Evolutionary conservation across 2,329 filamentous ascomycete genomes (phyloP).

Genomic region (Geosmithia morbida): DNA sequence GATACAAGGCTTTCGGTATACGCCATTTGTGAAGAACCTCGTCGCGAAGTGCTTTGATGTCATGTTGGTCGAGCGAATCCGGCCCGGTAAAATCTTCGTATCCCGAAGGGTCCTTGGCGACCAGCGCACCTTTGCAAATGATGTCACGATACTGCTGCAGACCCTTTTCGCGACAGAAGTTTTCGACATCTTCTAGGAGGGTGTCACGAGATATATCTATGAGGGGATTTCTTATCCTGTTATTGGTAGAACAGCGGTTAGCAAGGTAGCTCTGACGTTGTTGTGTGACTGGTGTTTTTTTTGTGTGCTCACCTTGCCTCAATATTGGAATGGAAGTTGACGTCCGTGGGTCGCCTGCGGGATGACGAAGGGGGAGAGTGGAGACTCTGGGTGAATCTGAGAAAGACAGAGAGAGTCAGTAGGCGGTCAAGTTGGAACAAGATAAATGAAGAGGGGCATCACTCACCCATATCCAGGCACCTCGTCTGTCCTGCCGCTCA

Average conservation of each 20-base stretch:
- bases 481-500: background rate
- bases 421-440: background rate
- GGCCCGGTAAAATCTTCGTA: conserved; percentile 45
- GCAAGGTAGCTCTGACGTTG: background rate
- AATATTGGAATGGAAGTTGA: conserved; percentile 28
- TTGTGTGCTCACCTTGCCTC: conserved; percentile 29
- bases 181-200: conserved; percentile 40
- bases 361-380: background rate
- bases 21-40: conserved; percentile 56
- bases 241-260: background rate
- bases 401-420: background rate
- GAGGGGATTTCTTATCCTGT: conserved; percentile 30
- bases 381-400: background rate
- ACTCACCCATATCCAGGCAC: background rate
- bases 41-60: conserved; percentile 44
- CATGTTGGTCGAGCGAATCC: conserved; percentile 41
- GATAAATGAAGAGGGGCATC: background rate
- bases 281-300: background rate
- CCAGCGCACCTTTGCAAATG: conserved; percentile 55
- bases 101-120: conserved; percentile 53
- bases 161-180: conserved; percentile 44
- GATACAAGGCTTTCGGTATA: conserved; percentile 45
- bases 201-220: conserved; percentile 34
- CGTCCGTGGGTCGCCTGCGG: conserved; percentile 7
- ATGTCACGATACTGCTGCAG: conserved; percentile 42